Conservation (phyloP, 768 basidiomycete species). For the Boletales sp. region DNA sequence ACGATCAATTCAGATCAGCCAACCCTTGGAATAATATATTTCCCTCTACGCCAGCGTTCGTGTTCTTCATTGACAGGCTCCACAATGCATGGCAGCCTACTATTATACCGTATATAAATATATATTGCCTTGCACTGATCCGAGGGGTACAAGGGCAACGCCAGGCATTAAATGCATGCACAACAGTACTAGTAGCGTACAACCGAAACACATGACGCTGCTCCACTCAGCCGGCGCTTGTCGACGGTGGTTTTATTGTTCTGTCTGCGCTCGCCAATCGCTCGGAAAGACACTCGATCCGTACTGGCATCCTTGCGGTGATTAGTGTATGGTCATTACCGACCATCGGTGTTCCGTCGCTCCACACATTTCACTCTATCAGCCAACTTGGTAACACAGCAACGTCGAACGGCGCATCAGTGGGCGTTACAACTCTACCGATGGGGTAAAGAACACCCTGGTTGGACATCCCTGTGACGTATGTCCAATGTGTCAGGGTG, state of each 20-base stretch:
- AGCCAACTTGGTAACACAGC: neutral
- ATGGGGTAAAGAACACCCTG: neutral
- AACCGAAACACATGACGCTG: constrained; percentile 16
- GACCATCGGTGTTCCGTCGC: no score
- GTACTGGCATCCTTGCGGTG: no score
- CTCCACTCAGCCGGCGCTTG: constrained; percentile 22
- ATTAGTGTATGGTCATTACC: no score
- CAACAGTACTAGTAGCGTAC: no score
- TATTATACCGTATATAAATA: no score
- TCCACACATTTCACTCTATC: neutral
- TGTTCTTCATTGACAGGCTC: constrained; percentile 4
- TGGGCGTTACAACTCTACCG: neutral
- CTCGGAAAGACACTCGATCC: no score
- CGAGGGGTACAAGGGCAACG: neutral
- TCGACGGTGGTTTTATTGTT: neutral
- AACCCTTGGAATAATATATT: neutral
- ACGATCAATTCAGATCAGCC: neutral
- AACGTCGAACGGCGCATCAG: no score
- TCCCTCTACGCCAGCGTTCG: neutral
- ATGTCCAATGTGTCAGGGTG: no score
- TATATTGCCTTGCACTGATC: no score
- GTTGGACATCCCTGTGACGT: no score
- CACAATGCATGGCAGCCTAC: constrained; percentile 4
- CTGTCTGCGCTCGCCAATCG: no score
- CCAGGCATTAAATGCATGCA: neutral